Evolutionary conservation across 2,329 filamentous ascomycete genomes (phyloP).

Genomic region (Trichoderma sp.): DNA sequence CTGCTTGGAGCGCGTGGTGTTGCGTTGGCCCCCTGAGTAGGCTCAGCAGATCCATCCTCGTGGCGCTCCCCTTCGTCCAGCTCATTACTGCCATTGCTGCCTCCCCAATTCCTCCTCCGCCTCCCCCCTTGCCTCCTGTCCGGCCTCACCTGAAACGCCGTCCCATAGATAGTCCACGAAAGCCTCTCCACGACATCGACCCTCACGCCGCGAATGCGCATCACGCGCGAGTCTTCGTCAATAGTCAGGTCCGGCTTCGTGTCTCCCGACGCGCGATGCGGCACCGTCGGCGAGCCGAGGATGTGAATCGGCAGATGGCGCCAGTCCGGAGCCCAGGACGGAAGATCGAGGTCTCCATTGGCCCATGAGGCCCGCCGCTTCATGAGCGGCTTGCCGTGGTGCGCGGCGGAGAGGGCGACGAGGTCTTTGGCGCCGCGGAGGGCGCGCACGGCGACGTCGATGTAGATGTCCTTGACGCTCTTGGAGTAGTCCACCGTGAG

Average conservation of each 20-base stretch:
- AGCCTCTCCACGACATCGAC: slow-evolving; percentile 35
- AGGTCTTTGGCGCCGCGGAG: slow-evolving; percentile 38
- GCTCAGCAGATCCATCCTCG: not conserved
- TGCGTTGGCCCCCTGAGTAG: not conserved
- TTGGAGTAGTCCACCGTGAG: slow-evolving; percentile 40
- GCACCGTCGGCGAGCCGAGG: slow-evolving; percentile 39
- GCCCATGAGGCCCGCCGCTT: not conserved
- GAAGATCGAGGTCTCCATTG: slow-evolving; percentile 30
- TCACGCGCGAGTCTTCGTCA: slow-evolving; percentile 32
- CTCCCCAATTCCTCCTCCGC: not conserved
- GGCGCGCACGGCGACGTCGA: slow-evolving; percentile 40
- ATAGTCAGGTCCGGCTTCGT: slow-evolving; percentile 37
- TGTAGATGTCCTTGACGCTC: slow-evolving; percentile 40
- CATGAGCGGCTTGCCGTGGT: slow-evolving; percentile 24
- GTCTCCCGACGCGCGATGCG: slow-evolving; percentile 39
- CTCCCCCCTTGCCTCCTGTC: not conserved
- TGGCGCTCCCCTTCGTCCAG: not conserved
- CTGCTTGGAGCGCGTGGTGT: not conserved
- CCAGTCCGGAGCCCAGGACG: slow-evolving; percentile 48
- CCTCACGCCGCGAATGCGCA: slow-evolving; percentile 38
- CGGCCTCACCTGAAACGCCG: slow-evolving; percentile 39
- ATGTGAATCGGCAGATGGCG: slow-evolving; percentile 40
- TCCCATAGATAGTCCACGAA: slow-evolving; percentile 40
- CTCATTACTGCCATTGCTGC: not conserved
- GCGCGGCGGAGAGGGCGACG: slow-evolving; percentile 39